Percentiles rank a stretch among this genome's conserved stretches.
Evolutionary conservation across 805 yeast species (phyloP).

Genomic region (Ogataea haglerorum): DNA sequence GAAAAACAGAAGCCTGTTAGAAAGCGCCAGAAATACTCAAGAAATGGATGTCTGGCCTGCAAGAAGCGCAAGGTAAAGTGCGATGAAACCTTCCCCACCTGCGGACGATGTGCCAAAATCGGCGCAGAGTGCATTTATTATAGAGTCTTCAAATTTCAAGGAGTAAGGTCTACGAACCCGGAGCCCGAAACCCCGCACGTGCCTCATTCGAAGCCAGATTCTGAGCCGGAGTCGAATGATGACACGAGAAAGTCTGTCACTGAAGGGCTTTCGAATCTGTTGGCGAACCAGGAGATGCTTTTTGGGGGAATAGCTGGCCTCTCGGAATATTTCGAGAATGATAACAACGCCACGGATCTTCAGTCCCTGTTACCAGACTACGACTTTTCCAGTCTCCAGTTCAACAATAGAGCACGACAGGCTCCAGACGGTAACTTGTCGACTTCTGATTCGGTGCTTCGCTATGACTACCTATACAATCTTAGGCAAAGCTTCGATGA

Average conservation of each 20-base stretch:
- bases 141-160: slow-evolving; percentile 28
- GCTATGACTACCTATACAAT: slow-evolving; percentile 23
- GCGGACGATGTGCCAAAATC: slow-evolving; percentile 36
- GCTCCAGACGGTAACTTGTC: not conserved
- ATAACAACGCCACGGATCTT: slow-evolving; percentile 8
- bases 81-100: slow-evolving; percentile 32
- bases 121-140: slow-evolving; percentile 35
- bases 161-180: slow-evolving; percentile 5
- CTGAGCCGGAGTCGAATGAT: not conserved
- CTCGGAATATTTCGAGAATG: slow-evolving; percentile 13
- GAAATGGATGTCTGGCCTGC: slow-evolving; percentile 41
- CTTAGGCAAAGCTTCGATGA: slow-evolving; percentile 19
- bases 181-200: not conserved
- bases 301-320: slow-evolving; percentile 22
- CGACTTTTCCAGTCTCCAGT: slow-evolving; percentile 3
- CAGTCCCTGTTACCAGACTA: slow-evolving; percentile 12
- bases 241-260: slow-evolving; percentile 4
- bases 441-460: not conserved
- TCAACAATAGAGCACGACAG: not conserved
- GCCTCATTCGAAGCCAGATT: not conserved
- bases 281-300: slow-evolving; percentile 24
- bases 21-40: slow-evolving; percentile 37
- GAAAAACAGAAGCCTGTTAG: slow-evolving; percentile 3
- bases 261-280: slow-evolving; percentile 14
- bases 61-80: slow-evolving; percentile 39